Percentiles rank a stretch among this genome's conserved stretches.
These are phyloP conservation scores for Mucor sp. DNA, from an alignment of 371 early-diverging fungal species.

Conservation along the genomic window DNA sequence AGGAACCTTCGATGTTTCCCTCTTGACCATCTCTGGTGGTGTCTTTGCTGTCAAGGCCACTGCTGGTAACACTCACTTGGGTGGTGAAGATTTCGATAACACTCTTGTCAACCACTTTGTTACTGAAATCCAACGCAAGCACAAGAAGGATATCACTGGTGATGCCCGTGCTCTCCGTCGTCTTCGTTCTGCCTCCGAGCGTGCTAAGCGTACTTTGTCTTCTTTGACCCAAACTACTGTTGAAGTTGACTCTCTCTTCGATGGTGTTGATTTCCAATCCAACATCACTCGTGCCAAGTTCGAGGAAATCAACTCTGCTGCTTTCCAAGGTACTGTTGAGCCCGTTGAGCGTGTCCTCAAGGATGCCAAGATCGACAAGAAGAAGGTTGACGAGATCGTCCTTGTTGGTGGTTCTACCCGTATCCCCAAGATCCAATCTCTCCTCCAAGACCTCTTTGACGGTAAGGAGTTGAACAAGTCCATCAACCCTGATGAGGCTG, in stretches of 20 bases:
- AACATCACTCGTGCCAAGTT: slow-evolving; percentile 93
- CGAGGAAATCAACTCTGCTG: slow-evolving; percentile 90
- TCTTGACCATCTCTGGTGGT: slow-evolving; percentile 87
- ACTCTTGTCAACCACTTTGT: slow-evolving; percentile 81
- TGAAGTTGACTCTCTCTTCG: slow-evolving; percentile 91
- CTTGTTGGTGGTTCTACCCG: slow-evolving; percentile 99
- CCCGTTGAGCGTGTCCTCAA: slow-evolving; percentile 84
- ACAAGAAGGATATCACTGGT: slow-evolving; percentile 76
- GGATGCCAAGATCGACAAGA: slow-evolving; percentile 95
- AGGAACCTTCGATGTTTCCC: slow-evolving; percentile 96
- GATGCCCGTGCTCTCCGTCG: slow-evolving; percentile 92
- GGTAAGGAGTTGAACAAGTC: slow-evolving; percentile 84
- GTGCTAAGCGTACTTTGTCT: slow-evolving; percentile 96
- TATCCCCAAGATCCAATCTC: slow-evolving; percentile 99
- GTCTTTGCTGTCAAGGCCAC: slow-evolving; percentile 95
- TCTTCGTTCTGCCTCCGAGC: slow-evolving; percentile 94
- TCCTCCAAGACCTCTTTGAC: slow-evolving; percentile 94
- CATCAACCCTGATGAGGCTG: slow-evolving; percentile 96
- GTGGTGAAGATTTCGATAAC: slow-evolving; percentile 99
- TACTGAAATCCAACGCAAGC: slow-evolving; percentile 85
- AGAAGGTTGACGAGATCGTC: slow-evolving; percentile 93
- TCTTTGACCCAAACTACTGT: slow-evolving; percentile 82
- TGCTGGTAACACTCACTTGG: slow-evolving; percentile 96
- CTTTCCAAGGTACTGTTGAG: slow-evolving; percentile 83
- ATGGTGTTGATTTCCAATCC: slow-evolving; percentile 87